Percentiles rank a stretch among this genome's conserved stretches.
Evolutionary conservation across 805 yeast genomes (phyloP).

Genomic region (Candida ficus): DNA sequence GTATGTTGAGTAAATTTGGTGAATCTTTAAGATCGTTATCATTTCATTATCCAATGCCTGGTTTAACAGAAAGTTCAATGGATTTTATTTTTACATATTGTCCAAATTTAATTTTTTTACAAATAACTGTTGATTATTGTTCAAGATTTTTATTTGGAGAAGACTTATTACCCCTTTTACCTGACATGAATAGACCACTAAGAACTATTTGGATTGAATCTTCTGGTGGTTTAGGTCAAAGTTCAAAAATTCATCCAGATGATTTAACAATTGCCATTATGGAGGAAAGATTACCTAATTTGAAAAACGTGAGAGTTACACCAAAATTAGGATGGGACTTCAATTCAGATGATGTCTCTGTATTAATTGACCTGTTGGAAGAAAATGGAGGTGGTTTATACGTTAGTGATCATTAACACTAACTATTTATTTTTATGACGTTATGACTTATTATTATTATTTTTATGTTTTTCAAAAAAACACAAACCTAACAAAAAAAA

Average conservation of each 20-base stretch:
- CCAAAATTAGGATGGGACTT: conserved; percentile 85
- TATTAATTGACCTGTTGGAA: conserved; percentile 64
- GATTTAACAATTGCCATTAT: conserved; percentile 81
- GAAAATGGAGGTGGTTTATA: conserved; percentile 76
- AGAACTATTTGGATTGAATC: conserved; percentile 67
- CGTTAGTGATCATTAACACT: conserved; percentile 33
- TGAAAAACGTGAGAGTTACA: conserved; percentile 62
- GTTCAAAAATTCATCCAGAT: conserved; percentile 78
- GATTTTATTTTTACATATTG: conserved; percentile 73
- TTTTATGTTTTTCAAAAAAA: too few relatives aligned
- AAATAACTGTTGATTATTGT: conserved; percentile 75
- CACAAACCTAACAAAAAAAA: too few relatives aligned
- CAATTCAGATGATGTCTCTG: conserved; percentile 52
- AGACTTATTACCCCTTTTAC: conserved; percentile 30
- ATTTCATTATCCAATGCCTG: conserved; percentile 87
- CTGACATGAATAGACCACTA: conserved; percentile 41
- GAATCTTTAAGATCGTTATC: conserved; percentile 54
- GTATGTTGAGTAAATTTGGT: conserved; percentile 61
- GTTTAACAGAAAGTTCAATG: conserved; percentile 59
- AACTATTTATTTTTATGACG: conserved; percentile 10
- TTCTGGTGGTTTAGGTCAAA: conserved; percentile 82
- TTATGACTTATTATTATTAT: conserved; percentile 8
- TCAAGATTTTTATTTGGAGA: conserved; percentile 46
- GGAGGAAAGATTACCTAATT: conserved; percentile 68
- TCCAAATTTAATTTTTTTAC: conserved; percentile 60